These are phyloP conservation scores for Sarocladiaceae sp. DNA, from an alignment of 2,329 filamentous ascomycete genomes.

Conservation along the genomic window DNA sequence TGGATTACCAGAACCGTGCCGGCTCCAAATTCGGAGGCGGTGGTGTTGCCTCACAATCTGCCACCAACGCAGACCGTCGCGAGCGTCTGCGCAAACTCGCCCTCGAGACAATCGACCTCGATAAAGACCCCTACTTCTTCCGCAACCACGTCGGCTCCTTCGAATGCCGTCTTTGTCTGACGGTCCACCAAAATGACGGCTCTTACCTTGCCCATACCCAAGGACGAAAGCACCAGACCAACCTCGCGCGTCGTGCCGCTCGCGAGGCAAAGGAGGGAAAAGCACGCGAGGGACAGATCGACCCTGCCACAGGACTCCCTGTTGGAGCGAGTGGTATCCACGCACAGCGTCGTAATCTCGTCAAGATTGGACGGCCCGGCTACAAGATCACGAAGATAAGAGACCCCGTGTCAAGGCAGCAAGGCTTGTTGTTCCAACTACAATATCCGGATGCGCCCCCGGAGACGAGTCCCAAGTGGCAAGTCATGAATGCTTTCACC, in stretches of 20 bases:
- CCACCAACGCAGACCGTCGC: slow-evolving; percentile 93
- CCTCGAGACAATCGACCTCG: slow-evolving; percentile 96
- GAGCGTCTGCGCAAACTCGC: slow-evolving; percentile 97
- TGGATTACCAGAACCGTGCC: slow-evolving; percentile 85
- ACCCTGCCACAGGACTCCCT: slow-evolving; percentile 65
- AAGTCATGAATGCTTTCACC: slow-evolving; percentile 97
- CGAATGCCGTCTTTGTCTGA: slow-evolving; percentile 94
- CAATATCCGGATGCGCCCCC: slow-evolving; percentile 87
- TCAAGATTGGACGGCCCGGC: slow-evolving; percentile 93
- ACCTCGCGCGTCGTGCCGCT: slow-evolving; percentile 91
- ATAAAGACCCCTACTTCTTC: slow-evolving; percentile 99
- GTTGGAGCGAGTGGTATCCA: slow-evolving; percentile 51
- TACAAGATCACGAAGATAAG: slow-evolving; percentile 98
- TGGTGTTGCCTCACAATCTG: slow-evolving; percentile 88
- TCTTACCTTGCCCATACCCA: slow-evolving; percentile 98
- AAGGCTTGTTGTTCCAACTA: slow-evolving; percentile 91
- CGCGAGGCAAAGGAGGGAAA: slow-evolving; percentile 89
- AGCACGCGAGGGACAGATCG: slow-evolving; percentile 45
- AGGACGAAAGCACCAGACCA: slow-evolving; percentile 98
- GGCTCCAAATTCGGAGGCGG: slow-evolving; percentile 98
- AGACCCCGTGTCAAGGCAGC: slow-evolving; percentile 82
- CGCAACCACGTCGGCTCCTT: slow-evolving; percentile 98
- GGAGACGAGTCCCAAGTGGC: slow-evolving; percentile 71
- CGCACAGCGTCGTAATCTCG: slow-evolving; percentile 70
- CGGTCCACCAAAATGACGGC: slow-evolving; percentile 97